Conservation (phyloP, 106 monocot genomes). For the Xerophyta viscosa region DNA sequence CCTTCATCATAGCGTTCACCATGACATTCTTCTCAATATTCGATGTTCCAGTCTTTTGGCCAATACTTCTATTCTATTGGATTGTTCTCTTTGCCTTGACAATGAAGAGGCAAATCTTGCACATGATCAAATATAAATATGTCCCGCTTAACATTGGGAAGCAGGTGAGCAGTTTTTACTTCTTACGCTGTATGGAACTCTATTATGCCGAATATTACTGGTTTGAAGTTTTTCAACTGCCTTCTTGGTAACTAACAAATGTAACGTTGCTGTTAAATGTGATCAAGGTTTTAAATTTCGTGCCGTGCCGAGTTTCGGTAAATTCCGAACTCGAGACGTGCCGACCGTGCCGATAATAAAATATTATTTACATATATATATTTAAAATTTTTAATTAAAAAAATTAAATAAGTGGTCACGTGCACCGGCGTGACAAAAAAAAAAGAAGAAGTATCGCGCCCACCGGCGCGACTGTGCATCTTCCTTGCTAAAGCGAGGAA, state of each 20-base stretch:
- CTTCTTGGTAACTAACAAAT: neutral
- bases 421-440: too few species aligned
- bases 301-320: too few species aligned
- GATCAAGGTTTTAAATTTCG: too few species aligned
- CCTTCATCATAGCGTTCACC: conserved; percentile 4
- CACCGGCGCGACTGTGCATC: too few species aligned
- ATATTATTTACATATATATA: too few species aligned
- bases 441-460: too few species aligned
- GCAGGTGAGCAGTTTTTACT: neutral
- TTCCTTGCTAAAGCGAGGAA: too few species aligned
- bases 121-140: conserved; percentile 15
- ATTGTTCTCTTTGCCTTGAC: conserved; percentile 16
- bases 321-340: too few species aligned
- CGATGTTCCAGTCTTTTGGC: conserved; percentile 16
- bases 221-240: neutral
- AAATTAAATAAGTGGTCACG: too few species aligned
- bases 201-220: neutral
- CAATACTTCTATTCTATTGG: conserved; percentile 14
- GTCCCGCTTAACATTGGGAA: conserved; percentile 10
- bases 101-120: conserved; percentile 13
- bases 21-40: conserved; percentile 15
- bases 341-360: too few species aligned
- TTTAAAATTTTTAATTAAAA: too few species aligned
- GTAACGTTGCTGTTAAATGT: too few species aligned
- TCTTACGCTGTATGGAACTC: neutral